Evolutionary conservation across 345 rosid species (phyloP), one percentile per base, ranked within the genome.

Genomic region (Capsella bursapastoris): DNA sequence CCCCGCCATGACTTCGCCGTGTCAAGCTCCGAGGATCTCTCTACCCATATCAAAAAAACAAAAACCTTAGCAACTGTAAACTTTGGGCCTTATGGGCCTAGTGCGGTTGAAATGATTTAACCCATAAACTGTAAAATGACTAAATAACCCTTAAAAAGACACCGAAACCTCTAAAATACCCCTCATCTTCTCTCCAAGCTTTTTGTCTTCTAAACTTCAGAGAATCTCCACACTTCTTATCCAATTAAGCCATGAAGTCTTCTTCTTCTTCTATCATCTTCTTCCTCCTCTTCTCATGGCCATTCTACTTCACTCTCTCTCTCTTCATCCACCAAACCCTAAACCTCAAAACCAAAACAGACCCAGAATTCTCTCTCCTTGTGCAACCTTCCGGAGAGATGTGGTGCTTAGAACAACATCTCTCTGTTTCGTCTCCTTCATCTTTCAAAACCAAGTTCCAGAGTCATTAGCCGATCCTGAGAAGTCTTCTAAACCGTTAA

Each of bases 391-490:
- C 70, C 78, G 80, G 73, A 86, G 95, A 80, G 86, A 82, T 53
- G 79, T 87, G 55, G 68, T 88, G 68, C 53, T 84, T 51, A 83
- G 76, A 66, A 80, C 89, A 56, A 34, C 82, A 34, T 71, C 86
- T 40, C 68, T 91, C 34, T 79, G 83, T 64, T 31, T 81, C 61
- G 15, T 84, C 58, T 77, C 87, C 37, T 53, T 86, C 49, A 10
- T 80, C 32, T 57, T 72, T 57, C 89, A 71, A 70, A 81, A 45
- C 86, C 85, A 87, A 68, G 49, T 82, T 71, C 76, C 66, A 28
- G 78, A 69, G 13, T 86, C 90, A 22, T 70, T 81, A 70, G 90
- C 92, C 11, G 91, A 88, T 37, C 44, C 88, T 48, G 69, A 83
- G n/a, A 58, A 88, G 5, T 64, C 91, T 22, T 12, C 83, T 41